phyloP scores from a whole-genome alignment of 2,329 filamentous ascomycete genomes.

The Fusarium sp. region DNA sequence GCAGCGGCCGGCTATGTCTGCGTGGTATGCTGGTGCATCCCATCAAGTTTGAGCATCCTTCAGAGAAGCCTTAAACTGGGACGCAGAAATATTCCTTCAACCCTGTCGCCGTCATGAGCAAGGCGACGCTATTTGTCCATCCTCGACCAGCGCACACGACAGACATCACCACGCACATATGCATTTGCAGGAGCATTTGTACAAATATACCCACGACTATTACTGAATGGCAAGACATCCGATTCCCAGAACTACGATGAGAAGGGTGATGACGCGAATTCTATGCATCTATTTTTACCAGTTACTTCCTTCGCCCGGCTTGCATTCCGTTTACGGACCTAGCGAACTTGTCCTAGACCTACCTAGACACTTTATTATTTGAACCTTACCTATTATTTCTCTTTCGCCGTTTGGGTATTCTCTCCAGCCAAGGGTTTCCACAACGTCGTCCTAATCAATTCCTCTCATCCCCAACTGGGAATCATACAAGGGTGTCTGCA shows the following conservation, averaged over 20 bases:
- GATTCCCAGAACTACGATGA: constrained; percentile 39
- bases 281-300: constrained; percentile 41
- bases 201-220: constrained; percentile 49
- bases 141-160: constrained; percentile 44
- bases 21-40: constrained; percentile 85
- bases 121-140: constrained; percentile 40
- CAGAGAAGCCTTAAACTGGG: constrained; percentile 51
- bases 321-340: constrained; percentile 42
- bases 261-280: constrained; percentile 40
- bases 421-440: constrained; percentile 39
- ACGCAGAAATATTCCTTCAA: constrained; percentile 3
- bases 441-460: constrained; percentile 42
- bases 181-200: constrained; percentile 48
- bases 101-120: constrained; percentile 46
- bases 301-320: constrained; percentile 38
- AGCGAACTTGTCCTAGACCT: constrained; percentile 44
- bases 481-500: constrained; percentile 34
- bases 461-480: constrained; percentile 36
- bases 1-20: constrained; percentile 78
- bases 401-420: constrained; percentile 46
- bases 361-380: constrained; percentile 48
- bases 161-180: constrained; percentile 47
- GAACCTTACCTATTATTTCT: constrained; percentile 42
- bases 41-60: constrained; percentile 73
- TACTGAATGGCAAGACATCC: constrained; percentile 42